A percentile compares a stretch with the other conserved stretches of the same genome.
phyloP scores from a whole-genome alignment of 2,329 filamentous ascomycete genomes.

The Aspergillus unguis region DNA sequence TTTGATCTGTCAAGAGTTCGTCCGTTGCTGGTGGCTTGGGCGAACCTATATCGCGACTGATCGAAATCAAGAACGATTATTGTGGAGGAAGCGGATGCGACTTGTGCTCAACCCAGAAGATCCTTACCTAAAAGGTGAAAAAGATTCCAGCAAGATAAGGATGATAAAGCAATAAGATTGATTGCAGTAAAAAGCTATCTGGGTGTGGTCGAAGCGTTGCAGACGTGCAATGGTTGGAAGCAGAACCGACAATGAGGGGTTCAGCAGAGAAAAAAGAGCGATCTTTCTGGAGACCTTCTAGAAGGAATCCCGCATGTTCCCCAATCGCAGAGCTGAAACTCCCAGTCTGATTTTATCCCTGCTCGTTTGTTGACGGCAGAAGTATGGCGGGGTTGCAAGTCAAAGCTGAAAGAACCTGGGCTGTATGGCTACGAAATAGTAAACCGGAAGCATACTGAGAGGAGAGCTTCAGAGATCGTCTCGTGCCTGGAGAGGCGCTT shows the following conservation, averaged over 20 bases:
- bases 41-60: neutral
- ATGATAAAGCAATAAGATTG: neutral
- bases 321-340: neutral
- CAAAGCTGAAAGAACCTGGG: neutral
- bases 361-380: neutral
- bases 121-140: neutral
- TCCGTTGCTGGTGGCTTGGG: neutral
- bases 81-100: neutral
- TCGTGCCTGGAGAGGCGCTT: neutral
- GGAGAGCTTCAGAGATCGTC: neutral
- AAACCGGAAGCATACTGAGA: neutral
- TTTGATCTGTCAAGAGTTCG: neutral
- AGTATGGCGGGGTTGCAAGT: neutral
- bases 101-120: neutral
- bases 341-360: slow-evolving; percentile 3
- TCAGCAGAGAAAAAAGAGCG: neutral
- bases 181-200: neutral
- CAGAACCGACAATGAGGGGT: slow-evolving; percentile 1
- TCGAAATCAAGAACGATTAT: neutral
- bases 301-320: slow-evolving; percentile 4
- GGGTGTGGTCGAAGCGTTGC: neutral
- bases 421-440: neutral
- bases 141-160: neutral
- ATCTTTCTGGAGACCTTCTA: slow-evolving; percentile 10
- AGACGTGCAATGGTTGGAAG: neutral